Conservation (phyloP, 1,139 yeast species). For the Yamadazyma kanchanaburiensis region DNA sequence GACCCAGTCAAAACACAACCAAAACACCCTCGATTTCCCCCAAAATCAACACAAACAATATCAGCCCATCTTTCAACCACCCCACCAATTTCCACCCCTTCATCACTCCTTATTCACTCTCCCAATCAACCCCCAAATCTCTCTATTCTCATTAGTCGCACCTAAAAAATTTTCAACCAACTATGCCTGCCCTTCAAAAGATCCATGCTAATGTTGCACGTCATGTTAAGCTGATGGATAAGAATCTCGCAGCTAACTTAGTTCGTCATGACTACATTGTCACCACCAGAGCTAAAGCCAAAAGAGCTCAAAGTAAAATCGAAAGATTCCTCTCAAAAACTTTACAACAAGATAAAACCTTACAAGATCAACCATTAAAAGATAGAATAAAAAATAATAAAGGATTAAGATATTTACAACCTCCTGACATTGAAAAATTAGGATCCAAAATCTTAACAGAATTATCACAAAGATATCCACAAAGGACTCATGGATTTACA, state of each 20-base stretch:
- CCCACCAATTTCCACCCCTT: no score
- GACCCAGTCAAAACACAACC: no score
- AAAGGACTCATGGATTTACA: slow-evolving; percentile 79
- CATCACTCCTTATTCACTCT: background rate
- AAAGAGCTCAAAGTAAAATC: slow-evolving; percentile 43
- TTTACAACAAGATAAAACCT: slow-evolving; percentile 17
- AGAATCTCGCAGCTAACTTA: slow-evolving; percentile 43
- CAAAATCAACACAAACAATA: no score
- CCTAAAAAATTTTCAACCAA: slow-evolving; percentile 6
- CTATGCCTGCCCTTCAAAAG: slow-evolving; percentile 43
- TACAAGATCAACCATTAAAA: slow-evolving; percentile 17
- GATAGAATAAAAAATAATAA: slow-evolving; percentile 17
- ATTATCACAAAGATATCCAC: slow-evolving; percentile 58
- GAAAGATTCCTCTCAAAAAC: slow-evolving; percentile 38
- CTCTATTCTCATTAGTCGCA: no score
- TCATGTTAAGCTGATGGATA: slow-evolving; percentile 45
- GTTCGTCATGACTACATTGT: slow-evolving; percentile 46
- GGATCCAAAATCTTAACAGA: slow-evolving; percentile 63
- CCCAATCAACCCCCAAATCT: background rate
- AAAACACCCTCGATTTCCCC: no score
- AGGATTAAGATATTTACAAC: slow-evolving; percentile 36
- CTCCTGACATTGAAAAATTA: slow-evolving; percentile 36
- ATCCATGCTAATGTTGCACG: slow-evolving; percentile 43
- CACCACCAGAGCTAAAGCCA: slow-evolving; percentile 45
- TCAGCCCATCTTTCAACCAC: no score